These are phyloP conservation scores for Neurospora sp. DNA, from an alignment of 495 filamentous ascomycete genomes.

Conservation along the genomic window DNA sequence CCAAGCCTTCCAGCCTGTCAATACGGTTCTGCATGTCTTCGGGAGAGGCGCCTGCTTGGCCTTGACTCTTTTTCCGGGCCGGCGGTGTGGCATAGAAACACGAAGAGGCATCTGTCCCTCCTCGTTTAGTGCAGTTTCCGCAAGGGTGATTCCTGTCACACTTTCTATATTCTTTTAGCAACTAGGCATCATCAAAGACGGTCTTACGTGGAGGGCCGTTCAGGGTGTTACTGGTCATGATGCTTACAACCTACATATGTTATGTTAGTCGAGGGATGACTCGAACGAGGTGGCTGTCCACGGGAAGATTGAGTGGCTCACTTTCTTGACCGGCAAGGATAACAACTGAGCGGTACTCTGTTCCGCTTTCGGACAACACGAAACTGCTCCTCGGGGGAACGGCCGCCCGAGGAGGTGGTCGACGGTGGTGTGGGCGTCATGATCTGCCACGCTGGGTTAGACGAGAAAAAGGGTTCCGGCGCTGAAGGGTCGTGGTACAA, in stretches of 20 bases:
- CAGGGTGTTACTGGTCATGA: background rate
- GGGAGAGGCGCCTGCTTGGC: constrained; percentile 51
- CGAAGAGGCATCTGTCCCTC: constrained; percentile 58
- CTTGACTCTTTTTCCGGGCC: constrained; percentile 67
- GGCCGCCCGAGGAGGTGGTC: constrained; percentile 59
- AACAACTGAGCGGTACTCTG: constrained; percentile 87
- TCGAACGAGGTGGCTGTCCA: constrained; percentile 5
- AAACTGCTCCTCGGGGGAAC: constrained; percentile 80
- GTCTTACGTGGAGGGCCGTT: constrained; percentile 2
- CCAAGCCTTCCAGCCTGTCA: constrained; percentile 88
- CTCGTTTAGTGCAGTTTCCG: constrained; percentile 87
- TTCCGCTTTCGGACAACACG: constrained; percentile 91
- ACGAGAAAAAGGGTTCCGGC: background rate
- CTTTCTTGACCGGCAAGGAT: constrained; percentile 90
- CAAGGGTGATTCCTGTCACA: constrained; percentile 90
- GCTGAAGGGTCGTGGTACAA: background rate
- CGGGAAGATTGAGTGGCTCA: constrained; percentile 36
- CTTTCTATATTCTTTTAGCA: constrained; percentile 40
- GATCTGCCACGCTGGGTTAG: background rate
- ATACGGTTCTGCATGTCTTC: constrained; percentile 99
- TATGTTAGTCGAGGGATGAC: constrained; percentile 12
- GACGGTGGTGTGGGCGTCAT: constrained; percentile 95
- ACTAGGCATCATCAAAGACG: background rate
- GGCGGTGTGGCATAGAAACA: constrained; percentile 84
- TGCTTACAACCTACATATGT: constrained; percentile 23